Percentiles rank a stretch among this genome's conserved stretches.
phyloP scores from a whole-genome alignment of 1,139 yeast genomes.

The Scheffersomyces illinoinensis region DNA sequence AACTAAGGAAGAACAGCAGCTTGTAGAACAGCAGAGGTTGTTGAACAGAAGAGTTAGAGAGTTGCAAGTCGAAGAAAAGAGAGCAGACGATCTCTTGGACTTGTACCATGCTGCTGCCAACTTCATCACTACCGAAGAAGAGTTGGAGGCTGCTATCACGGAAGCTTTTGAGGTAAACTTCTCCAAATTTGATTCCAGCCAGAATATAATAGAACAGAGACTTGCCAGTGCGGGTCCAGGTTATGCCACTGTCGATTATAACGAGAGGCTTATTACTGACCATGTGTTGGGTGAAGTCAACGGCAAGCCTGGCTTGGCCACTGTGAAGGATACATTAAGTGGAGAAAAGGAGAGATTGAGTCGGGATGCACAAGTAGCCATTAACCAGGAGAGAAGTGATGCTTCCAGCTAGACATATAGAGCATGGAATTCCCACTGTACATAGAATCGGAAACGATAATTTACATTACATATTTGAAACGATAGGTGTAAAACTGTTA shows the following conservation, averaged over 20 bases:
- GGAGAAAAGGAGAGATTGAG: conserved; percentile 34
- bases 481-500: not conserved
- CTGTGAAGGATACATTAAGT: conserved; percentile 18
- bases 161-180: conserved; percentile 54
- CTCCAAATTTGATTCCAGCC: conserved; percentile 37
- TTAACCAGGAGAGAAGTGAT: conserved; percentile 14
- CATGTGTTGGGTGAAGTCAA: conserved; percentile 26
- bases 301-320: conserved; percentile 40
- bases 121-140: conserved; percentile 66
- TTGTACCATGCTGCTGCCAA: conserved; percentile 70
- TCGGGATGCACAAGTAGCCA: conserved; percentile 36
- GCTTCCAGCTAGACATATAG: not conserved
- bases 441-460: conserved; percentile 3
- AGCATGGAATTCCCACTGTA: not conserved
- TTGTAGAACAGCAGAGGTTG: conserved; percentile 28
- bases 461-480: not conserved
- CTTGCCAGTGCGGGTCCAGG: conserved; percentile 34
- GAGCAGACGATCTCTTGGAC: conserved; percentile 60
- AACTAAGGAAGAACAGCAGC: conserved; percentile 64
- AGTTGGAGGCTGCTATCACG: conserved; percentile 56
- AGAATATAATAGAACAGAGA: conserved; percentile 37
- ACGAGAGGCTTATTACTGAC: conserved; percentile 38
- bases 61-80: conserved; percentile 37
- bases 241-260: conserved; percentile 25
- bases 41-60: conserved; percentile 37